These are phyloP conservation scores for Tolypocladium nubicola DNA, from an alignment of 2,329 filamentous ascomycete genomes.

Conservation along the genomic window DNA sequence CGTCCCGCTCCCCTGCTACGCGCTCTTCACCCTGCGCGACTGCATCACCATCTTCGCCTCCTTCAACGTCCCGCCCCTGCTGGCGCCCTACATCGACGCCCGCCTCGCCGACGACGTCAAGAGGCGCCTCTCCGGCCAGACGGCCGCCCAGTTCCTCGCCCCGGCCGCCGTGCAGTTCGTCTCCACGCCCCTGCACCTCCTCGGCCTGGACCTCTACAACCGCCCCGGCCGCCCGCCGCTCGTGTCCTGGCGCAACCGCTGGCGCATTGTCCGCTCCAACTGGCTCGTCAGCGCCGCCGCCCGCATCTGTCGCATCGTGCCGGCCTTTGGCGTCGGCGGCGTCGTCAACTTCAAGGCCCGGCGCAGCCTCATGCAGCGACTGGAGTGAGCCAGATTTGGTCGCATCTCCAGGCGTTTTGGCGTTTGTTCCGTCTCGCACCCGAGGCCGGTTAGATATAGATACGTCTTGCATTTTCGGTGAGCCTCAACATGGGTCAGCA, in stretches of 20 bases:
- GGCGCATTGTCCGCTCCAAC: slow-evolving; percentile 56
- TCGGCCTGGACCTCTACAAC: slow-evolving; percentile 83
- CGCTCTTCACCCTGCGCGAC: slow-evolving; percentile 73
- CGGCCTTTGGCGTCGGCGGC: slow-evolving; percentile 80
- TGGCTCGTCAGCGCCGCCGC: slow-evolving; percentile 67
- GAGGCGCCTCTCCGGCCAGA: slow-evolving; percentile 37
- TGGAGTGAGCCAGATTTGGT: slow-evolving; percentile 24
- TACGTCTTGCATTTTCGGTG: background rate
- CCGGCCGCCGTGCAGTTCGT: slow-evolving; percentile 70
- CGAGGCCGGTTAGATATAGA: background rate
- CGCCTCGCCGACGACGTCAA: slow-evolving; percentile 39
- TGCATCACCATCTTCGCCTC: slow-evolving; percentile 83
- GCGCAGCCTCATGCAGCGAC: slow-evolving; percentile 50
- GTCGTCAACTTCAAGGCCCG: slow-evolving; percentile 73
- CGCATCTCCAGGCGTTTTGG: background rate
- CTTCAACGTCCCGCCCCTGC: slow-evolving; percentile 76
- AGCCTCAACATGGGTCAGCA: background rate
- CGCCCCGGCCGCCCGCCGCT: slow-evolving; percentile 31
- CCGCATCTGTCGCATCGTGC: slow-evolving; percentile 74
- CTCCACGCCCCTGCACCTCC: slow-evolving; percentile 74
- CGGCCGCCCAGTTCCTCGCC: slow-evolving; percentile 67
- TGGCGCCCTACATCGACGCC: slow-evolving; percentile 58
- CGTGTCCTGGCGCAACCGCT: slow-evolving; percentile 46
- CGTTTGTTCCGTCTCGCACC: background rate
- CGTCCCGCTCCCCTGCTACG: slow-evolving; percentile 62